Base-by-base conservation (phyloP, 345 rosid species). In the Physaria fendleri region DNA sequence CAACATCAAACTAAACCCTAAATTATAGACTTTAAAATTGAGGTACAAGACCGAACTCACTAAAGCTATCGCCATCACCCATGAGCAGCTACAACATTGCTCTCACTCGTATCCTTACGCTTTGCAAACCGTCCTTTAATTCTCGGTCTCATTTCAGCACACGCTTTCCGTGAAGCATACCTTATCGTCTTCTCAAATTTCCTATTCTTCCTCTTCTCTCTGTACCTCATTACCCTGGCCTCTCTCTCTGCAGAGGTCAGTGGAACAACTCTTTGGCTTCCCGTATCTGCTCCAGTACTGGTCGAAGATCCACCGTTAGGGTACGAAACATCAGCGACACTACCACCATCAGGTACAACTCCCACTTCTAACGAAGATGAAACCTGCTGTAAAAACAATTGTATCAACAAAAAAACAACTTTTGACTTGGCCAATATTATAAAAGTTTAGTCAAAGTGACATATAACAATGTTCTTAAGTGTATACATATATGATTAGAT, bases 111-210 rank as follows among this genome's bases (percentile, higher is more conserved):
- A n/a, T n/a, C n/a, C n/a, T n/a, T n/a, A n/a, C n/a, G n/a, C n/a
- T n/a, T n/a, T n/a, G n/a, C n/a, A n/a, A n/a, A n/a, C n/a, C n/a
- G n/a, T n/a, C n/a, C n/a, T n/a, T n/a, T n/a, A n/a, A n/a, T n/a
- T n/a, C n/a, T n/a, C n/a, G n/a, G n/a, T n/a, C n/a, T n/a, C n/a
- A n/a, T n/a, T n/a, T n/a, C n/a, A n/a, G 97, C 96, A 29, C 85
- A 90, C 0, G 99, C 99, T 68, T 94, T 90, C 37, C 99, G 56
- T 0, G 99, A 90, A 1, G 96, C 95, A 52, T 90, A 94, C 20
- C 95, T 77, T 23, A 90, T 94, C 11, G 97, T 94, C 84, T 94
- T 94, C 96, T 90, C 93, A 62, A 94, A 90, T 76, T 81, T 94
- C 13, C 96, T 51, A 65, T 82, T 85, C 95, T 94, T 94, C 64